Percentiles rank a stretch among this genome's conserved stretches.
phyloP scores from a whole-genome alignment of 2,329 filamentous ascomycete genomes.

The Pseudogymnoascus sp. region DNA sequence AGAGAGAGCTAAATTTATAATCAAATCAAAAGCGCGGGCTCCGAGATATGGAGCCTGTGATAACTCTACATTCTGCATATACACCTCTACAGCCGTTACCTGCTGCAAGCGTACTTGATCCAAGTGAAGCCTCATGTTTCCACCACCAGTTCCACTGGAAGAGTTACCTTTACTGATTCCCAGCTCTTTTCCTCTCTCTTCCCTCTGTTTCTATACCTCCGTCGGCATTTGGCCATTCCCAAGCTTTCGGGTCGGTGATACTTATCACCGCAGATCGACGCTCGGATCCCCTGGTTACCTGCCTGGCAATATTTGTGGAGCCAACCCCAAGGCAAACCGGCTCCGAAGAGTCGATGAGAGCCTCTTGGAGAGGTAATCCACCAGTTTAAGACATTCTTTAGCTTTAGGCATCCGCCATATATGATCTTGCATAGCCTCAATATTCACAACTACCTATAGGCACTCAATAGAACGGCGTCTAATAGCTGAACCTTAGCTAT shows the following conservation, averaged over 20 bases:
- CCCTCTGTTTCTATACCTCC: not conserved
- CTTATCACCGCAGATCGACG: not conserved
- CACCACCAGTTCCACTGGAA: not conserved
- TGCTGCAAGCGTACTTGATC: not conserved
- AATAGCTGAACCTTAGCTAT: conserved; percentile 3
- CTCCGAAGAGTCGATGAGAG: not conserved
- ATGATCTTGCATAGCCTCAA: conserved; percentile 3
- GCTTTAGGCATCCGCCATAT: conserved; percentile 1
- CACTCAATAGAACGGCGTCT: not conserved
- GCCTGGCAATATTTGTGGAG: conserved; percentile 6
- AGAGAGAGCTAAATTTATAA: conserved; percentile 4
- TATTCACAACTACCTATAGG: not conserved
- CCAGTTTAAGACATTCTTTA: not conserved
- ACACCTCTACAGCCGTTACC: not conserved
- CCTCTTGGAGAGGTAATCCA: conserved; percentile 5
- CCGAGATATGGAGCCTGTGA: not conserved
- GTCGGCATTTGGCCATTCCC: not conserved
- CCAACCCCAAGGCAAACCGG: not conserved
- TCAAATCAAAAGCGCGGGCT: not conserved
- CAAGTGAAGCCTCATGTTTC: not conserved
- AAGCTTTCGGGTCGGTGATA: not conserved
- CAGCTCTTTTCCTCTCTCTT: not conserved
- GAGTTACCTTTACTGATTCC: not conserved
- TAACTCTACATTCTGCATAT: not conserved
- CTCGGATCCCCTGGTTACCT: conserved; percentile 4